Base-by-base conservation (phyloP, 2,329 filamentous ascomycete genomes). In the Talaromyces sp. region DNA sequence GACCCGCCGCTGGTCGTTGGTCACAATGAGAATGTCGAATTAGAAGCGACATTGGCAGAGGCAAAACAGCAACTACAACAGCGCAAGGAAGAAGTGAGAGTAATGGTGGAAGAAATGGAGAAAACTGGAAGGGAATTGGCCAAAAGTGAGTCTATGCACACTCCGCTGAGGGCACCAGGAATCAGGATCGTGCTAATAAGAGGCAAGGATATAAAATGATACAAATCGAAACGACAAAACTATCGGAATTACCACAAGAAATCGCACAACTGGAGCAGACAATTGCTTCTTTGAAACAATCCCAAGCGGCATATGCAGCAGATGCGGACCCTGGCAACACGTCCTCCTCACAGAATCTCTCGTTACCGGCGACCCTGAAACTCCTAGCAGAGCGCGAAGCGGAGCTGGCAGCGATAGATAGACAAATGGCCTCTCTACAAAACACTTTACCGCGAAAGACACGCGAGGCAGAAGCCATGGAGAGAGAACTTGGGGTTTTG, bases 1-100 rank as follows among this genome's bases (percentile, higher is more conserved):
- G 91, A 97, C 68, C 92, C 93, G 58, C 95, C 94, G 0, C 84
- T 93, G 17, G 90, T 98, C 54, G 91, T 96, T 65, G 89, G 89
- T 47, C 87, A 89, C 50, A 86, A 89, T 71, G 93, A 98, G 74
- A 98, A 97, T 74, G 81, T 89, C 57, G 88, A 89, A 65, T 80
- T 96, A 27, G 92, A 95, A 74, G 82, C 85, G 64, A 89, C 92
- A 67, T 81, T 92, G 17, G 84, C 83, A 3, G 85, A 86, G 13
- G 82, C 87, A 64, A 98, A 98, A 76, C 87, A 87, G 17, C 85
- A 86, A 58, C 84, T 98, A 39, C 92, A 95, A 75, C 85, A 86
- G 49, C 88, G 91, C 72, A 98, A 98, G 79, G 83, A 85, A 17
- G 89, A 93, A 67, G 92, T 96, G 1, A 86, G 87, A 11, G 84